Evolutionary conservation across 768 basidiomycete genomes (phyloP), one percentile per base, ranked within the genome.

Genomic region (Macrocybe gigantea): DNA sequence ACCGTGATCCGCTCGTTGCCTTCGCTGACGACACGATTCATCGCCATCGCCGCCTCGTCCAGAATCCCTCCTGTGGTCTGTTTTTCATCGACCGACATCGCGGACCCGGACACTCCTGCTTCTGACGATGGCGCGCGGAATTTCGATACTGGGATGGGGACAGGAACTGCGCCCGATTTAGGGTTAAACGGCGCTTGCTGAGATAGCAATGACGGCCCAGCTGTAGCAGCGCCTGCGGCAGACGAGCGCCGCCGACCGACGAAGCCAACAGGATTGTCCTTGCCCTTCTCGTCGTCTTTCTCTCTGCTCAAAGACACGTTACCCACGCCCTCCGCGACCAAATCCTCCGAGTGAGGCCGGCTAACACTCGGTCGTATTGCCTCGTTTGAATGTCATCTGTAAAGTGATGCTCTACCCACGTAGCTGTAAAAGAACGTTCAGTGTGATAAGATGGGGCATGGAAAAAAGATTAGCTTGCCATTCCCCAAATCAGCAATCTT

Each of bases 401-500:
- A 55, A 98, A 99, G 62, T 98, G 96, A 55, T 97, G 90, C 59
- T 95, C 89, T 31, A 80, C 80, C 88, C 88, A 90, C 1, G 88
- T 91, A 7, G 88, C 88, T 85, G 56, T 38, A 42, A 43, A 33
- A 41, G 41, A 38, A 44, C 30, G 15, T 34, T 34, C 5, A 49
- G n/a, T 14, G 34, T n/a, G 22, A 38, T 31, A 35, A 33, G 41
- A 14, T 47, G 6, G 9, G 42, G 48, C 37, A 32, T 48, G 48
- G 35, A 29, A 44, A 47, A 44, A 38, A 42, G 35, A 53, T 8
- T 38, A 49, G 67, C 82, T 50, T 61, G 82, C 92, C 92, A 65
- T 98, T 98, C 6, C 96, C 96, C 45, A 99, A 68, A 77, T 99
- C 96, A 31, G 95, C 96, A 61, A 99, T 98, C 77, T 98, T 97